Percentiles rank a stretch among this genome's conserved stretches.
phyloP scores from a whole-genome alignment of 73 alveolate genomes.

The Paramecium sexaurelia region DNA sequence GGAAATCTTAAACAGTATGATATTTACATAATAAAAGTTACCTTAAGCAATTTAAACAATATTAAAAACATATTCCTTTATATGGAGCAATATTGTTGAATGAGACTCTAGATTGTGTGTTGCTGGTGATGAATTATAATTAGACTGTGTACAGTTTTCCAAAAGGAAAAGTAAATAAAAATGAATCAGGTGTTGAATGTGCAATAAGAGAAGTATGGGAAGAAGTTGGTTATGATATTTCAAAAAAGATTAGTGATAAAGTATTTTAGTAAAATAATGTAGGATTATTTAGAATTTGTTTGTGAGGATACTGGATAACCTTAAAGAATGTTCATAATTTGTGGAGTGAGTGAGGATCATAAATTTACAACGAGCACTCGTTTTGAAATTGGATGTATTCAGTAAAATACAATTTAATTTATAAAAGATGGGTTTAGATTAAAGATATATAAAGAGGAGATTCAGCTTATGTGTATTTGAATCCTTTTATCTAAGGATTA shows the following conservation, averaged over 20 bases:
- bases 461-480: neutral
- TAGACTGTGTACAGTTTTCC: constrained; percentile 71
- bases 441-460: constrained; percentile 63
- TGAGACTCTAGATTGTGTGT: constrained; percentile 33
- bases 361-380: constrained; percentile 71
- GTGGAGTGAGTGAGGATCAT: constrained; percentile 68
- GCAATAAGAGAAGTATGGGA: constrained; percentile 80
- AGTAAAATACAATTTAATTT: neutral
- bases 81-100: constrained; percentile 52
- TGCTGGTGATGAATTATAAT: constrained; percentile 46
- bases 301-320: constrained; percentile 67
- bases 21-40: neutral
- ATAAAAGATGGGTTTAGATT: constrained; percentile 67
- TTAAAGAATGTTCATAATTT: constrained; percentile 55
- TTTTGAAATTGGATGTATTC: constrained; percentile 70
- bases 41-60: neutral
- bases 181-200: constrained; percentile 74
- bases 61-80: constrained; percentile 23
- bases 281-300: constrained; percentile 32
- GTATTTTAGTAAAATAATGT: neutral
- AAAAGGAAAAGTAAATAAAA: constrained; percentile 78
- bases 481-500: constrained; percentile 42
- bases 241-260: constrained; percentile 39
- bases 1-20: neutral
- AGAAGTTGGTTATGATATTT: constrained; percentile 72